These are phyloP conservation scores for Candida wancherniae DNA, from an alignment of 805 yeast species.

Conservation along the genomic window DNA sequence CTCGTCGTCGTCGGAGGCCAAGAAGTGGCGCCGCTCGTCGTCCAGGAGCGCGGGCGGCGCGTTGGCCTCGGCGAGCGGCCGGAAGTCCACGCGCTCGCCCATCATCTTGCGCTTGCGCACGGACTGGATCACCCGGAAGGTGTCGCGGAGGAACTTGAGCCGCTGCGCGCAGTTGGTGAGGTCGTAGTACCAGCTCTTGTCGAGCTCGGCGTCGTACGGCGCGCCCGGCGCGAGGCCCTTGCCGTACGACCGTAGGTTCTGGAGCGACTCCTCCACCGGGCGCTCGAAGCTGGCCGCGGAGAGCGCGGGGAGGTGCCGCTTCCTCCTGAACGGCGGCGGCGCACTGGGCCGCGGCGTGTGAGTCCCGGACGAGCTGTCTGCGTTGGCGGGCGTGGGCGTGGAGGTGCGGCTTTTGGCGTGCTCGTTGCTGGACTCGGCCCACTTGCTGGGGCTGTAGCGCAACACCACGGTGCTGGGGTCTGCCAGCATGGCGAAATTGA, in stretches of 20 bases:
- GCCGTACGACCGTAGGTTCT: conserved; percentile 7
- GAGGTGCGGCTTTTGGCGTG: conserved; percentile 6
- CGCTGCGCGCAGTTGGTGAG: conserved; percentile 16
- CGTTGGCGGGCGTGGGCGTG: conserved; percentile 6
- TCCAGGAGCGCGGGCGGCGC: conserved; percentile 13
- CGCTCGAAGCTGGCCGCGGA: conserved; percentile 9
- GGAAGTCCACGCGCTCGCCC: conserved; percentile 18
- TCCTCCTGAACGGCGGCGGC: too few species aligned
- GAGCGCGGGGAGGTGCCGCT: conserved; percentile 6
- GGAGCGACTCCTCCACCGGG: conserved; percentile 12
- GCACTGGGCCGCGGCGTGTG: conserved; percentile 2
- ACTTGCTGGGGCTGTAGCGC: conserved; percentile 14
- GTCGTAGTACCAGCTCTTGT: conserved; percentile 14
- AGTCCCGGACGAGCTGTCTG: conserved; percentile 1
- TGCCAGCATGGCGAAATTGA: too few species aligned
- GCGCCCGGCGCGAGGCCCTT: neutral
- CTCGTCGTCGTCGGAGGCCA: conserved; percentile 13
- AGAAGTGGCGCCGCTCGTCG: conserved; percentile 9
- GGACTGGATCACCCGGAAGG: conserved; percentile 16
- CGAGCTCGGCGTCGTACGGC: conserved; percentile 3
- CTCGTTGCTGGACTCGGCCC: conserved; percentile 10
- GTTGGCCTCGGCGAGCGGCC: conserved; percentile 7
- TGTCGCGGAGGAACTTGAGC: conserved; percentile 16
- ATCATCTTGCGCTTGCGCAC: conserved; percentile 16
- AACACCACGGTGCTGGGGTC: conserved; percentile 12